phyloP scores from a whole-genome alignment of 257 asterid genomes.

The Agastache rugosa region DNA sequence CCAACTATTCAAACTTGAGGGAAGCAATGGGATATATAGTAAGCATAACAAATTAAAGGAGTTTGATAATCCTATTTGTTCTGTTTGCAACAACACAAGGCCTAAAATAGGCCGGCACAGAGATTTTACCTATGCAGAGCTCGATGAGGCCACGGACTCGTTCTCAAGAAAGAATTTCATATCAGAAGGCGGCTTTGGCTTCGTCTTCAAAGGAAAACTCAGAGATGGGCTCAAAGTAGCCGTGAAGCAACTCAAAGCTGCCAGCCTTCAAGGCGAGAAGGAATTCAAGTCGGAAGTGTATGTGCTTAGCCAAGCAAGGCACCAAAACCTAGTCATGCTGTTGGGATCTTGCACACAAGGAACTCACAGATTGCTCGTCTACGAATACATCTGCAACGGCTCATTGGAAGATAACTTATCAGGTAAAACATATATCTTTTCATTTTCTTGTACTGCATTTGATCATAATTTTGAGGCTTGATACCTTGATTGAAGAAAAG shows the following conservation, averaged over 20 bases:
- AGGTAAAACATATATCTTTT: slow-evolving; percentile 24
- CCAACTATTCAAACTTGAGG: slow-evolving; percentile 18
- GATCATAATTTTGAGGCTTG: too few species aligned
- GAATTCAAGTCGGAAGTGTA: slow-evolving; percentile 71
- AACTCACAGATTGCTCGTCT: slow-evolving; percentile 66
- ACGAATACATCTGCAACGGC: slow-evolving; percentile 75
- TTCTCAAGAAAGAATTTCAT: slow-evolving; percentile 50
- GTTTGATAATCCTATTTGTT: slow-evolving; percentile 50
- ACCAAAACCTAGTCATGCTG: slow-evolving; percentile 69
- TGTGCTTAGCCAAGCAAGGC: slow-evolving; percentile 70
- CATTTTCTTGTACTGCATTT: too few species aligned
- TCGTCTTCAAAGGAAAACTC: slow-evolving; percentile 56
- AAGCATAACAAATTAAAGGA: slow-evolving; percentile 34
- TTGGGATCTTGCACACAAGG: slow-evolving; percentile 71
- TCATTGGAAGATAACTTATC: slow-evolving; percentile 65
- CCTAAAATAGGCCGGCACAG: slow-evolving; percentile 50
- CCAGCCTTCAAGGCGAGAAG: slow-evolving; percentile 77
- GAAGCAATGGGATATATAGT: background rate
- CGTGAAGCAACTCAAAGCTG: slow-evolving; percentile 68
- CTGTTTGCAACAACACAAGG: slow-evolving; percentile 59
- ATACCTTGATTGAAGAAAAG: too few species aligned
- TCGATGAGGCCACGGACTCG: slow-evolving; percentile 61
- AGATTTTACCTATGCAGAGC: slow-evolving; percentile 59
- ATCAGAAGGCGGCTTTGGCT: slow-evolving; percentile 82
- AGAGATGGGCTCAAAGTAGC: slow-evolving; percentile 61